Conservation (phyloP, 2,329 filamentous ascomycete species). For the Stemphylium beticola region DNA sequence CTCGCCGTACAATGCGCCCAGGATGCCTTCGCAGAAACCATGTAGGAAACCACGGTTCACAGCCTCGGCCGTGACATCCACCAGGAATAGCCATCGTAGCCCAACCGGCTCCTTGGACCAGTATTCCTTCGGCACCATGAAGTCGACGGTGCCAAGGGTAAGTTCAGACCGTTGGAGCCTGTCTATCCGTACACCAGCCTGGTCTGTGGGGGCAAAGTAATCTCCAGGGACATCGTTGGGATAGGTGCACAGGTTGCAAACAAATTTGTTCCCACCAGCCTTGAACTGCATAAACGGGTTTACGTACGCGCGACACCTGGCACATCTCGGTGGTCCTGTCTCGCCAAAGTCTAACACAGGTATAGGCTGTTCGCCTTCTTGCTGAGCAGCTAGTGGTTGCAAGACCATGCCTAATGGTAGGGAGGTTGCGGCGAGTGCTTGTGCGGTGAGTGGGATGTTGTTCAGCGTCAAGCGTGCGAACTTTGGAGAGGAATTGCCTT, state of each 20-base stretch:
- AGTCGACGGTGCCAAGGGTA: slow-evolving; percentile 91
- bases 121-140: slow-evolving; percentile 96
- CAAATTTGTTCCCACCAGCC: slow-evolving; percentile 91
- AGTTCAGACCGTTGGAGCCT: slow-evolving; percentile 88
- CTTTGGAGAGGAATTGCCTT: slow-evolving; percentile 96
- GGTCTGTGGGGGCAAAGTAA: slow-evolving; percentile 91
- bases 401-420: slow-evolving; percentile 86
- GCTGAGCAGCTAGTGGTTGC: slow-evolving; percentile 83
- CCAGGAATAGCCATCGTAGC: slow-evolving; percentile 85
- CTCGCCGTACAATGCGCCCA: slow-evolving; percentile 80
- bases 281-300: slow-evolving; percentile 99
- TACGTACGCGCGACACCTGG: slow-evolving; percentile 93
- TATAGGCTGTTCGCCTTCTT: slow-evolving; percentile 83
- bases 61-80: slow-evolving; percentile 91
- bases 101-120: slow-evolving; percentile 95
- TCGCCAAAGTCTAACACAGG: slow-evolving; percentile 97
- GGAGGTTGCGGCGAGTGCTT: slow-evolving; percentile 79
- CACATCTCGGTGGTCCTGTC: slow-evolving; percentile 84
- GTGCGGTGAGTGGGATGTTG: slow-evolving; percentile 83
- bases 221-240: slow-evolving; percentile 92
- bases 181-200: slow-evolving; percentile 85
- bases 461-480: slow-evolving; percentile 91
- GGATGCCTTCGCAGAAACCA: slow-evolving; percentile 87
- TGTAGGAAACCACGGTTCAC: slow-evolving; percentile 90
- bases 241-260: slow-evolving; percentile 97